A percentile compares a stretch with the other conserved stretches of the same genome.
These are phyloP conservation scores for Datura wrightii DNA, from an alignment of 257 asterid genomes.

Conservation along the genomic window DNA sequence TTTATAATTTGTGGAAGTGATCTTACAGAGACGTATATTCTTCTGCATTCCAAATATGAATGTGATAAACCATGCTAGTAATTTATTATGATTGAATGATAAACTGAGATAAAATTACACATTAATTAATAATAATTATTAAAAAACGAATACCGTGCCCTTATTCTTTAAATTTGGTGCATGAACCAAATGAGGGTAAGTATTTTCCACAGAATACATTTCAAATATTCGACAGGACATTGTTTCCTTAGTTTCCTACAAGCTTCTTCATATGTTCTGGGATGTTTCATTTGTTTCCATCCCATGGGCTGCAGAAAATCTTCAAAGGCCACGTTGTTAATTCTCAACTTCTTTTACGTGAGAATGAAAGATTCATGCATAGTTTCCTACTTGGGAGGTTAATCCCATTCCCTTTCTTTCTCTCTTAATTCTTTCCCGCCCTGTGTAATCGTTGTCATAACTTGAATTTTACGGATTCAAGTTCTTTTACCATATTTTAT, in stretches of 20 bases:
- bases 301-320: constrained; percentile 43
- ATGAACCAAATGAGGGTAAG: neutral
- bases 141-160: neutral
- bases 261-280: constrained; percentile 56
- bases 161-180: constrained; percentile 23
- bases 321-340: neutral
- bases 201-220: constrained; percentile 22
- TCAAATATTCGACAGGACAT: neutral
- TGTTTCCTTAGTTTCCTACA: constrained; percentile 31
- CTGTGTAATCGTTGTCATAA: neutral
- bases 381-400: neutral
- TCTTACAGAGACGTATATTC: neutral
- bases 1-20: neutral
- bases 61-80: neutral
- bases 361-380: constrained; percentile 42
- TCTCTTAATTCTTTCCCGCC: neutral
- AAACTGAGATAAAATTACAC: neutral
- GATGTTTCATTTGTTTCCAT: constrained; percentile 53
- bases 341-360: constrained; percentile 24
- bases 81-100: neutral
- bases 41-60: neutral
- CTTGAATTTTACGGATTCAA: neutral
- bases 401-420: neutral
- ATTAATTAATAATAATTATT: neutral
- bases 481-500: neutral